Evolutionary conservation across 768 basidiomycete genomes (phyloP), one percentile per base, ranked within the genome.

Genomic region (Mycena vulgaris): DNA sequence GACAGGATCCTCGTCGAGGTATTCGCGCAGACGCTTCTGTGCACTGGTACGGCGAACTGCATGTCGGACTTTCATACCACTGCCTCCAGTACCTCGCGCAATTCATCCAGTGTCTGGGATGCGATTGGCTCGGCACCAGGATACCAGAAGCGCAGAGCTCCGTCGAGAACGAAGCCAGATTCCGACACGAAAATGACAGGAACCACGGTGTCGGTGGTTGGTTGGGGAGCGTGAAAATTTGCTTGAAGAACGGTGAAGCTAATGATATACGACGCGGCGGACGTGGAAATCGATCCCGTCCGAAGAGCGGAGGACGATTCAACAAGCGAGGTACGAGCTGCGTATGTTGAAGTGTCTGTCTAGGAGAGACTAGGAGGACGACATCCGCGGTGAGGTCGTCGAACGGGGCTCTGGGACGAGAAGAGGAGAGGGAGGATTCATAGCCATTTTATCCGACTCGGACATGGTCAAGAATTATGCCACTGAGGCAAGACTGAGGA

Each of bases 191-290:
- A 1, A 1, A 55, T 45, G 11, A 7, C n/a, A 3, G 35, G 49
- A 2, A 40, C 33, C 2, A 53, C 37, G 23, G 62, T 19, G 14
- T 52, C 49, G 21, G 27, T 2, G 13, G 3, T 16, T 16, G 51
- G 51, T 37, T 63, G 62, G 62, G 62, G 2, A 63, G 39, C 3
- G 17, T 8, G 49, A 63, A 63, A 35, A 63, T 52, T 3, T 53
- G 25, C 11, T n/a, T 40, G 62, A 61, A 61, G 31, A 61, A 33
- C 2, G 42, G 28, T 1, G 58, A 60, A 13, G 58, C 42, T 6
- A 47, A 30, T 21, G 58, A 45, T 5, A 60, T 2, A 58, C 58
- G 42, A 60, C 2, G 58, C 58, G 58, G 58, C 47, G 42, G 9
- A 37, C 45, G 11, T 28, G 58, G 40, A 60, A 47, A 33, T 60